phyloP scores from a whole-genome alignment of 2,329 filamentous ascomycete genomes.

The Pyricularia pennisetigena region DNA sequence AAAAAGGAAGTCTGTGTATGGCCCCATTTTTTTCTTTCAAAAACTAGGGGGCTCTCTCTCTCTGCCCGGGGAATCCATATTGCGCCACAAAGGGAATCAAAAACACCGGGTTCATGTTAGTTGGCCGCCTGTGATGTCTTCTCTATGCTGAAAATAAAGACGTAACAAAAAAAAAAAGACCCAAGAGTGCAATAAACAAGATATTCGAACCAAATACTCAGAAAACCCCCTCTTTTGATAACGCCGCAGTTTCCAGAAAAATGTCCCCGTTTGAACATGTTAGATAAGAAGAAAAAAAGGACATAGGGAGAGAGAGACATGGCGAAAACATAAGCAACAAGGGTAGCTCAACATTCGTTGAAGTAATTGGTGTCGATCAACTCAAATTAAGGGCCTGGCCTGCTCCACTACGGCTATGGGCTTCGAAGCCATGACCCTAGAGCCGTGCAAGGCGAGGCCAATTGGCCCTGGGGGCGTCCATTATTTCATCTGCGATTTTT shows the following conservation, averaged over 20 bases:
- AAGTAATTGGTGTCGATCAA: not conserved
- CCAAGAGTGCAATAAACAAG: not conserved
- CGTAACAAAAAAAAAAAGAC: not conserved
- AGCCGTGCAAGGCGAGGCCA: not conserved
- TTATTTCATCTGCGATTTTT: not conserved
- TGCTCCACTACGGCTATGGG: not conserved
- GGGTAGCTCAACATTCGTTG: not conserved
- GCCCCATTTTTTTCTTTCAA: not conserved
- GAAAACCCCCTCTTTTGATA: not conserved
- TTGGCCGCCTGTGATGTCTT: slow-evolving; percentile 2
- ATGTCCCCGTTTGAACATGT: not conserved
- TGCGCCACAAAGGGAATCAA: not conserved
- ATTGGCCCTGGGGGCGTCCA: not conserved
- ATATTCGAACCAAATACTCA: not conserved
- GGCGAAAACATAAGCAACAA: not conserved
- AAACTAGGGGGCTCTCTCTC: not conserved
- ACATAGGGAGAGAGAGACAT: not conserved
- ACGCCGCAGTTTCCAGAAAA: slow-evolving; percentile 1
- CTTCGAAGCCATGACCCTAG: not conserved
- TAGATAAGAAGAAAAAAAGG: not conserved
- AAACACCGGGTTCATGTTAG: not conserved
- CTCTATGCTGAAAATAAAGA: slow-evolving; percentile 1
- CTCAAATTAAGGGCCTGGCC: not conserved
- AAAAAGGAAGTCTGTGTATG: not conserved
- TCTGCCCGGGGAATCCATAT: not conserved